Evolutionary conservation across 2,329 filamentous ascomycete genomes (phyloP).

Genomic region (Xylaria sp.): DNA sequence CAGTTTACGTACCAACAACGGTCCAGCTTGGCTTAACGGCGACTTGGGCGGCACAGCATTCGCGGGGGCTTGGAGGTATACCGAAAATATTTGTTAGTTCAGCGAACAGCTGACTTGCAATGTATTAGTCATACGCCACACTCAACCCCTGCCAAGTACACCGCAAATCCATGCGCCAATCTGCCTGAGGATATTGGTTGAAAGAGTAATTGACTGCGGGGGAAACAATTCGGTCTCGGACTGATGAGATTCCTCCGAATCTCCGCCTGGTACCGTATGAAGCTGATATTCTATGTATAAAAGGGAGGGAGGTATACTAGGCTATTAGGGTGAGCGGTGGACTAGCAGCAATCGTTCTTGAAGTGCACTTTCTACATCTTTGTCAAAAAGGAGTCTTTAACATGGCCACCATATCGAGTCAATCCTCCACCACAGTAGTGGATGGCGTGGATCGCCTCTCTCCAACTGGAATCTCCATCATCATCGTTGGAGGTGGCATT

Average conservation of each 20-base stretch:
- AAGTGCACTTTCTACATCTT: not conserved
- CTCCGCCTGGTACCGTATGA: not conserved
- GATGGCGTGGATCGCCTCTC: not conserved
- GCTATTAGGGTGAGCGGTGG: not conserved
- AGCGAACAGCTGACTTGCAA: not conserved
- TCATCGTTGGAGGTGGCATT: conserved; percentile 21
- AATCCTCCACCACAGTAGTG: not conserved
- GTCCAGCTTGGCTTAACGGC: not conserved
- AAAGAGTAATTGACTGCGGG: not conserved
- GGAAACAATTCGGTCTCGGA: not conserved
- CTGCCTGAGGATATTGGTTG: not conserved
- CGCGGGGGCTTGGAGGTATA: not conserved
- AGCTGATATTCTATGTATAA: not conserved
- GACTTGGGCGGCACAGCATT: not conserved
- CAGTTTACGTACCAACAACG: too few species aligned
- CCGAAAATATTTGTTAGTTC: not conserved
- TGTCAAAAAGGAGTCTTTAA: too few species aligned
- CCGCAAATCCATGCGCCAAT: too few species aligned
- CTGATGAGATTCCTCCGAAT: not conserved
- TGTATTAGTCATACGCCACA: not conserved
- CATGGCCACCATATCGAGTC: not conserved
- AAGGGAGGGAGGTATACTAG: not conserved
- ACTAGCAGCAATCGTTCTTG: not conserved
- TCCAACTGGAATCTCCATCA: conserved; percentile 19
- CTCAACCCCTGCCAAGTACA: not conserved